Conservation (phyloP, 2,329 filamentous ascomycete species). For the Fusarium nygamai region DNA sequence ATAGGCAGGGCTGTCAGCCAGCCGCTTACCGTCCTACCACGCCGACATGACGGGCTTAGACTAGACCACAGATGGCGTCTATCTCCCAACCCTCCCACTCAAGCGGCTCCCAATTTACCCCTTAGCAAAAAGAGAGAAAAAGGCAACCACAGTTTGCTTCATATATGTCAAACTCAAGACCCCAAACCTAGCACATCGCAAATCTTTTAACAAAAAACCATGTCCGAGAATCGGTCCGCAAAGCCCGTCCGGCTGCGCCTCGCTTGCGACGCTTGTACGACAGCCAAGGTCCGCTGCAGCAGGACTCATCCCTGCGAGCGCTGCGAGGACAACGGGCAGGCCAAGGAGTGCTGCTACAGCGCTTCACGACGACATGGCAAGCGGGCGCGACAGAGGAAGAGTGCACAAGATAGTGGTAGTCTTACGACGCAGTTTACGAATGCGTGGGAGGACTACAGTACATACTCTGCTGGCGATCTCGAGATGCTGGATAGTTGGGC, state of each 20-base stretch:
- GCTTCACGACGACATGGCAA: conserved; percentile 21
- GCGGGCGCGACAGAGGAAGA: conserved; percentile 19
- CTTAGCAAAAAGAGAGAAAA: background rate
- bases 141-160: background rate
- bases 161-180: conserved; percentile 8
- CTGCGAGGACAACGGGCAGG: conserved; percentile 23
- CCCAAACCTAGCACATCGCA: background rate
- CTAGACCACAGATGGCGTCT: background rate
- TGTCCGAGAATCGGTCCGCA: conserved; percentile 10
- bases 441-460: conserved; percentile 5
- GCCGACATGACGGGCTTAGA: conserved; percentile 16
- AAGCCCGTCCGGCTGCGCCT: conserved; percentile 27
- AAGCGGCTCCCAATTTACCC: background rate
- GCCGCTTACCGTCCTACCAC: conserved; percentile 23
- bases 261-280: conserved; percentile 31
- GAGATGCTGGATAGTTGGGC: conserved; percentile 19
- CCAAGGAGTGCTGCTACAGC: conserved; percentile 20
- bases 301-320: conserved; percentile 32
- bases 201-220: background rate
- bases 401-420: background rate
- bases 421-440: background rate
- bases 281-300: conserved; percentile 31
- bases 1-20: conserved; percentile 6
- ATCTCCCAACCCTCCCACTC: background rate
- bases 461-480: background rate